A percentile compares a stretch with the other conserved stretches of the same genome.
Evolutionary conservation across 1,284 basidiomycete species (phyloP).

Genomic region (Peniophora sp.): DNA sequence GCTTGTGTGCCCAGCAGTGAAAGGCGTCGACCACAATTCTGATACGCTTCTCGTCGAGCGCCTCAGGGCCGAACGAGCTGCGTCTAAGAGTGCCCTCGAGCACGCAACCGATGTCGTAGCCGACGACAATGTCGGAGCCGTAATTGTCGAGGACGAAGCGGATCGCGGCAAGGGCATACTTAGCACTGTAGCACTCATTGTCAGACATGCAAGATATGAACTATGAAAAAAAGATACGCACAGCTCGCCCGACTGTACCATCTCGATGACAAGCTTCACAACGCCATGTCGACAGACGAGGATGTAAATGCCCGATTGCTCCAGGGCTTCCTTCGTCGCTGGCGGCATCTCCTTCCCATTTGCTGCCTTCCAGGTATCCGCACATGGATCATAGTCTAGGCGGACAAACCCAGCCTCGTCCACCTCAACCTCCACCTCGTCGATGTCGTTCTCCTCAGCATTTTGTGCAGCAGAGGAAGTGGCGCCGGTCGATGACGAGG

Average conservation of each 20-base stretch:
- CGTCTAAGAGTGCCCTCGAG: constrained; percentile 6
- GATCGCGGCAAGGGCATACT: constrained; percentile 12
- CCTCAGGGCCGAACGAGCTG: constrained; percentile 12
- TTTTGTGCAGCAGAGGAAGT: too few relatives aligned
- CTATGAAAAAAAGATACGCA: background rate
- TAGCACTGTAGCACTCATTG: constrained; percentile 7
- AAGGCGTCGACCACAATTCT: constrained; percentile 13
- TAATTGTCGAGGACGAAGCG: constrained; percentile 7
- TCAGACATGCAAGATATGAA: background rate
- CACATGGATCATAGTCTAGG: background rate
- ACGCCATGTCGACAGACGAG: constrained; percentile 15
- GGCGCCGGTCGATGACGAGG: too few relatives aligned
- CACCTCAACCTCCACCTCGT: too few relatives aligned
- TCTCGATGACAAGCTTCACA: constrained; percentile 11
- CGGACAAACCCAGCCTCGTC: background rate
- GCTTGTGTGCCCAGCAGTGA: constrained; percentile 22
- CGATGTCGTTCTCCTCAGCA: background rate
- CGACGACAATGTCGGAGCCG: constrained; percentile 5
- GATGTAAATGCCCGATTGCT: constrained; percentile 15
- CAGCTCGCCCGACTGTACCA: constrained; percentile 10
- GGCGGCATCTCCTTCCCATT: background rate
- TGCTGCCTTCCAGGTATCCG: background rate
- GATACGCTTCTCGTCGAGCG: background rate
- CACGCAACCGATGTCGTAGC: constrained; percentile 13
- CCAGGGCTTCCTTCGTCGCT: constrained; percentile 4